phyloP scores from a whole-genome alignment of 768 basidiomycete species.

The Psilocybe sp. region DNA sequence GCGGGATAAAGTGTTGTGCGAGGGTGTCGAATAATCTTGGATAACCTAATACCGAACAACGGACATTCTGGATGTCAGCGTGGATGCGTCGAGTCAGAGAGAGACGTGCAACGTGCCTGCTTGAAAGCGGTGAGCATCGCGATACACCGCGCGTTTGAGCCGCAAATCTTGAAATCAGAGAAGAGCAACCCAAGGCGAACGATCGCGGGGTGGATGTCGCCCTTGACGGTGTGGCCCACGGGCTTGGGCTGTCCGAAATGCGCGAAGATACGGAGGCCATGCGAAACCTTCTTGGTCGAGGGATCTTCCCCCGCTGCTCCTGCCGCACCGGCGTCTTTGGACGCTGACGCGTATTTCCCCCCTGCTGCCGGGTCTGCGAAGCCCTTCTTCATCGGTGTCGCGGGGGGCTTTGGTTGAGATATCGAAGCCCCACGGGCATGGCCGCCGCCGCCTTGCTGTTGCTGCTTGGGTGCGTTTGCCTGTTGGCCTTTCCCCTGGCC shows the following conservation, averaged over 20 bases:
- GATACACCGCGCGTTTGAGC: conserved; percentile 94
- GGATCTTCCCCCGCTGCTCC: conserved; percentile 27
- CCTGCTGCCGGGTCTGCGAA: conserved; percentile 24
- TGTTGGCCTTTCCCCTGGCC: conserved; percentile 15
- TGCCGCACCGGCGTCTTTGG: conserved; percentile 24
- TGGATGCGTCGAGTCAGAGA: conserved; percentile 1
- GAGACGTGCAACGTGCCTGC: conserved; percentile 51
- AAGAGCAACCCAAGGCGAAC: conserved; percentile 86
- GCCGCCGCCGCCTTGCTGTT: conserved; percentile 14
- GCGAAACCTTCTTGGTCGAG: conserved; percentile 43
- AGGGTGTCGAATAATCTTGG: conserved; percentile 85
- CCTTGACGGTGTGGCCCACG: conserved; percentile 54
- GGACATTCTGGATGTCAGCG: neutral
- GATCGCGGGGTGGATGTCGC: conserved; percentile 89
- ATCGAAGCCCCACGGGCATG: conserved; percentile 16
- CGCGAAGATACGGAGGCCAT: conserved; percentile 79
- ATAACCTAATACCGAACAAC: conserved; percentile 59
- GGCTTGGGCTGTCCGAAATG: conserved; percentile 80
- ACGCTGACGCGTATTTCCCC: conserved; percentile 19
- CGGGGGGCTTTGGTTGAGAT: conserved; percentile 22
- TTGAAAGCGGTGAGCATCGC: conserved; percentile 91
- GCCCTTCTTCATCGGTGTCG: conserved; percentile 31
- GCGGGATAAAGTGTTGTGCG: conserved; percentile 81
- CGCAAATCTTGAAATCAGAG: conserved; percentile 87
- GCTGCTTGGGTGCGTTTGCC: too few species aligned